Conservation (phyloP, 1,284 basidiomycete genomes). For the Heliocybe sulcata region DNA sequence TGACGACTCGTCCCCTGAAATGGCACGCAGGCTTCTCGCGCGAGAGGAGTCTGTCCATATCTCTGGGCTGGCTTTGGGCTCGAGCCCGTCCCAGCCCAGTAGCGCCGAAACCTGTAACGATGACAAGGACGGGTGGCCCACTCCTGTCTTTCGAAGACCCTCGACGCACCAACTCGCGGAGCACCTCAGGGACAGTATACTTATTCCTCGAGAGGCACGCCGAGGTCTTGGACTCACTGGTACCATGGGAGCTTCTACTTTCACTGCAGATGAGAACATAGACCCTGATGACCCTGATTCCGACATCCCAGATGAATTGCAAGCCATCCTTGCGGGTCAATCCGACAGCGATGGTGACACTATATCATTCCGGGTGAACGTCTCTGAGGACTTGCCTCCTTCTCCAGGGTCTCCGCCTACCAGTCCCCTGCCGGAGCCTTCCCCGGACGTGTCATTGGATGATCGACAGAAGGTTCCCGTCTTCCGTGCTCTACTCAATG, state of each 20-base stretch:
- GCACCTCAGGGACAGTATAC: constrained; percentile 28
- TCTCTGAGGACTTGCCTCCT: constrained; percentile 12
- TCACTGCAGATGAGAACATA: constrained; percentile 31
- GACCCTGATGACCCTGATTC: constrained; percentile 58
- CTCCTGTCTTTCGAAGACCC: constrained; percentile 44
- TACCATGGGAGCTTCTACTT: constrained; percentile 54
- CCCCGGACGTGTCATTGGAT: constrained; percentile 1
- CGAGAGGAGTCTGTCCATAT: constrained; percentile 13
- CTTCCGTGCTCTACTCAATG: constrained; percentile 36
- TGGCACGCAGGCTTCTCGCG: not conserved
- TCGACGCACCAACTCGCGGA: constrained; percentile 25
- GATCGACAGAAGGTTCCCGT: constrained; percentile 25
- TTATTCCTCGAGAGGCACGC: constrained; percentile 42
- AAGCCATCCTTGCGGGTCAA: constrained; percentile 48
- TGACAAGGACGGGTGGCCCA: constrained; percentile 23
- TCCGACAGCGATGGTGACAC: constrained; percentile 37
- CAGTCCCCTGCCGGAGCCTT: constrained; percentile 29
- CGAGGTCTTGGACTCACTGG: constrained; percentile 53
- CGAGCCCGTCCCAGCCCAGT: constrained; percentile 26
- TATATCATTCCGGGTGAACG: constrained; percentile 25
- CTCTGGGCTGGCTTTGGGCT: constrained; percentile 44
- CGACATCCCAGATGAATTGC: constrained; percentile 71
- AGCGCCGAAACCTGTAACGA: constrained; percentile 11
- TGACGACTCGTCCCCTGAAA: not conserved
- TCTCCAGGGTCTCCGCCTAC: constrained; percentile 36